Conservation (phyloP, 1,284 basidiomycete species). For the Fomitopsis pinicola region DNA sequence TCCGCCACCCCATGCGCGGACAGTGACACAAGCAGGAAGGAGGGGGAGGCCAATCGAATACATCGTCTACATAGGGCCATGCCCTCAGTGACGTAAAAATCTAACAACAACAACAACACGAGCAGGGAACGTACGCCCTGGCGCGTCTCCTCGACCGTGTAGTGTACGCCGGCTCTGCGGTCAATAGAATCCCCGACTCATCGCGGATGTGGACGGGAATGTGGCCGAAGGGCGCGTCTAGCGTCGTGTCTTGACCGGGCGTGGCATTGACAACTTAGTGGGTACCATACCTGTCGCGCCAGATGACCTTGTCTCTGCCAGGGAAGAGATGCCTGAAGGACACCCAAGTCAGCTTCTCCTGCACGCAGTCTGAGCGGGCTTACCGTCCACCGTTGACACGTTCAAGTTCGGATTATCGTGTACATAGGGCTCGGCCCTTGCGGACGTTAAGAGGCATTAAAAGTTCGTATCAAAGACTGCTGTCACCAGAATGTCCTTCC, state of each 20-base stretch:
- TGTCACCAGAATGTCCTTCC: slow-evolving; percentile 3
- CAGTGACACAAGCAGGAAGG: slow-evolving; percentile 46
- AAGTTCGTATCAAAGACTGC: slow-evolving; percentile 25
- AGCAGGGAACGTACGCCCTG: slow-evolving; percentile 51
- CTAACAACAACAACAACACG: slow-evolving; percentile 36
- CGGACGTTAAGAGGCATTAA: no score
- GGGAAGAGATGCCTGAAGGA: no score
- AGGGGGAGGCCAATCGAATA: no score
- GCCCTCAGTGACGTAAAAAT: no score
- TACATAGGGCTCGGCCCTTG: no score
- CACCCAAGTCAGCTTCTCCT: no score
- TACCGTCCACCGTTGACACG: slow-evolving; percentile 46
- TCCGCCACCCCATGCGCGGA: slow-evolving; percentile 45
- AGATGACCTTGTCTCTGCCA: slow-evolving; percentile 34
- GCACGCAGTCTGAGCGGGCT: slow-evolving; percentile 10
- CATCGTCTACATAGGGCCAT: no score
- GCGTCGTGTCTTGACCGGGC: slow-evolving; percentile 37
- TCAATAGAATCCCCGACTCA: slow-evolving; percentile 51
- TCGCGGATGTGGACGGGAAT: slow-evolving; percentile 69
- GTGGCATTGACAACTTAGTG: slow-evolving; percentile 45
- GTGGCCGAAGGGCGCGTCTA: slow-evolving; percentile 57
- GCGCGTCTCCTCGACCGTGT: slow-evolving; percentile 41
- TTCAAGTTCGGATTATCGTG: slow-evolving; percentile 38
- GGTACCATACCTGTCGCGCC: slow-evolving; percentile 72
- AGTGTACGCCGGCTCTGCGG: slow-evolving; percentile 49